These are phyloP conservation scores for Pterocarpus macrocarpus DNA, from an alignment of 306 rosid genomes.

Conservation along the genomic window DNA sequence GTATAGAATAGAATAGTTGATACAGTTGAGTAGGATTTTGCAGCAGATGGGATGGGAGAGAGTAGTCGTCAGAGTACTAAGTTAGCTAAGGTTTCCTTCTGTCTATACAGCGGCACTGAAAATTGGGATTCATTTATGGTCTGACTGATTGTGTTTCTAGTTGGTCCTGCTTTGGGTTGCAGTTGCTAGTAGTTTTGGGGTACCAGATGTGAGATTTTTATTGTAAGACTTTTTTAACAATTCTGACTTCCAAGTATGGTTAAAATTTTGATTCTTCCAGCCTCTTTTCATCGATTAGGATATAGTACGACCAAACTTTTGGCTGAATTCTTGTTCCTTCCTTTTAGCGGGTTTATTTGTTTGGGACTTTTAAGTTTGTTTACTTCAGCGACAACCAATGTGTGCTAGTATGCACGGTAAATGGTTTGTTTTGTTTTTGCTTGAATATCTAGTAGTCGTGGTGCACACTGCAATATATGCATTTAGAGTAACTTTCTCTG, in stretches of 20 bases:
- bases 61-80: not conserved
- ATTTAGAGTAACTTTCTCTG: not conserved
- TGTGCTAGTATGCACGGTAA: not conserved
- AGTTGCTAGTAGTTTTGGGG: constrained; percentile 8
- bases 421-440: constrained; percentile 13
- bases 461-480: not conserved
- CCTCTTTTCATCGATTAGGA: not conserved
- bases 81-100: not conserved
- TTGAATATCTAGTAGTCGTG: constrained; percentile 7
- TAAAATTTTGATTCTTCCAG: not conserved
- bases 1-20: not conserved
- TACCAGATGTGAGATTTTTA: not conserved
- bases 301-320: not conserved
- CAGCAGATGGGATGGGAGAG: not conserved
- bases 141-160: constrained; percentile 1
- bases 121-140: not conserved
- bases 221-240: not conserved
- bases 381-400: not conserved
- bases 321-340: constrained; percentile 2
- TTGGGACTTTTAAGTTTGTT: not conserved
- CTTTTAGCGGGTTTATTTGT: not conserved
- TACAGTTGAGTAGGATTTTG: not conserved
- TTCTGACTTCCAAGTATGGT: not conserved
- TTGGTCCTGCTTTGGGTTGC: not conserved
- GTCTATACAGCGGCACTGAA: not conserved